Conservation (phyloP, 805 yeast genomes). For the Cyberlindnera galapagoensis region DNA sequence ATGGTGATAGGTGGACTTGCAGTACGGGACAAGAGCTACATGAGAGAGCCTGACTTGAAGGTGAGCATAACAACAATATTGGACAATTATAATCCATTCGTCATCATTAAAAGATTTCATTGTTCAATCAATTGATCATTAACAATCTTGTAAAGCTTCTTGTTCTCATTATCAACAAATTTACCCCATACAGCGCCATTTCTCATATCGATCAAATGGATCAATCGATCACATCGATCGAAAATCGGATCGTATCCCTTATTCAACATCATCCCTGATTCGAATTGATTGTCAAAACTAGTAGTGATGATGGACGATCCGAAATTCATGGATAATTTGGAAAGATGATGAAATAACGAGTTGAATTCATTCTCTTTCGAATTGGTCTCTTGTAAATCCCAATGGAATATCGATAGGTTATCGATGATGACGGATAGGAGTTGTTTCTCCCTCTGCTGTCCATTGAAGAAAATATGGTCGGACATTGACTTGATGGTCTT, state of each 20-base stretch:
- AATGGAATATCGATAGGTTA: slow-evolving; percentile 7
- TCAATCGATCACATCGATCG: not conserved
- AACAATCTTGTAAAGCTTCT: not conserved
- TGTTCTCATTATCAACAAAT: not conserved
- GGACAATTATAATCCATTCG: no score
- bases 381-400: not conserved
- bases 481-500: not conserved
- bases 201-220: not conserved
- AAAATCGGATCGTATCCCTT: not conserved
- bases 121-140: no score
- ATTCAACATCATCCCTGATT: slow-evolving; percentile 1
- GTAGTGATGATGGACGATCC: slow-evolving; percentile 8
- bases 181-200: slow-evolving; percentile 2
- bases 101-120: no score
- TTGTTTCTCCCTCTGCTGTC: not conserved
- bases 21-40: no score
- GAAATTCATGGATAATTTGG: not conserved
- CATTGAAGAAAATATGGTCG: not conserved
- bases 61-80: no score
- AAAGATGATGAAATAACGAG: not conserved
- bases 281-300: slow-evolving; percentile 6
- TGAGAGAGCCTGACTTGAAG: no score
- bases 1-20: not conserved
- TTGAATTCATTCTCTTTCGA: slow-evolving; percentile 2
- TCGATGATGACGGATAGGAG: slow-evolving; percentile 5